Base-by-base conservation (phyloP, 2,329 filamentous ascomycete genomes). In the Exophiala sp. region DNA sequence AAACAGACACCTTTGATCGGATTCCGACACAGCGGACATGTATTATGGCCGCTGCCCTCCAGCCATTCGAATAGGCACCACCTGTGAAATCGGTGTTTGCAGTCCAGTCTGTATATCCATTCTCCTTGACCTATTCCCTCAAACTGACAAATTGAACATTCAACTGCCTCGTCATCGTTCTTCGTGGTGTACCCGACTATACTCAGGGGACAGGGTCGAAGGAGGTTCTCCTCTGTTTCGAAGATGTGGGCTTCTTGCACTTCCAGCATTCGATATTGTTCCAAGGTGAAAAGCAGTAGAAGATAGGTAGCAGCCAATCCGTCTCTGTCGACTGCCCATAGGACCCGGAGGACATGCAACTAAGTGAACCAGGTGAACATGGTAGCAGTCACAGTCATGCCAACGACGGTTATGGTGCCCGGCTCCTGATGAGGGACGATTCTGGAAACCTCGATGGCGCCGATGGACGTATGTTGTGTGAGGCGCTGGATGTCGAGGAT, bases 281-380 rank as follows among this genome's bases (percentile, higher is more conserved):
- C 52, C 39, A 51, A 24, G 14, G 47, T 32, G 47, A 55, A 55
- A 9, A 55, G 48, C 4, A 24, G 35, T 7, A 55, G 47, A 34
- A 55, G 43, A 43, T 51, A 55, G 18, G 51, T 47, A 7, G 48
- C 48, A 7, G 54, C 20, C 20, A 47, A 34, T 47, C 42, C 35
- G n/a, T 53, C 34, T n/a, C 35, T 32, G 33, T 41, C 39, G 36
- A 38, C 24, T 29, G 24, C 24, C 24, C 24, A 40, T 14, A 32
- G 46, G n/a, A 47, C 47, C 3, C 43, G 42, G 24, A 55, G 52
- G 50, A 51, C 52, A 55, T 55, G 47, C 18, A 51, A 14, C 52
- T 51, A 55, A 44, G 50, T 49, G 14, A 45, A 38, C 50, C 49
- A 57, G 20, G 43, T 50, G 40, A 52, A 42, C 10, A 52, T n/a